phyloP scores from a whole-genome alignment of 2,329 filamentous ascomycete species.

The Talaromyces funiculosus region DNA sequence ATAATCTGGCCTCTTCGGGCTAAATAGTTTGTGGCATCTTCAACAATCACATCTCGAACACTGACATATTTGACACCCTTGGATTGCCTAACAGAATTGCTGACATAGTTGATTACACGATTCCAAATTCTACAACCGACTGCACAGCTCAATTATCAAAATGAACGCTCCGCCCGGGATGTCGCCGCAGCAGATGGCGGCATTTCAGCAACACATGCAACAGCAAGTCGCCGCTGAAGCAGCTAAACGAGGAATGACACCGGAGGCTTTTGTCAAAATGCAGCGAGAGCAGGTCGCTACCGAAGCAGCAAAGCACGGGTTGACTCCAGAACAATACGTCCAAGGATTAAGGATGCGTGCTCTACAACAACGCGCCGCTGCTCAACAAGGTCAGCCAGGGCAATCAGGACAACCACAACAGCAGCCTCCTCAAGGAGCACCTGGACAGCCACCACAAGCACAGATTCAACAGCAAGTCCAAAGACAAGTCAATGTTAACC shows the following conservation, averaged over 20 bases:
- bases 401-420: constrained; percentile 16
- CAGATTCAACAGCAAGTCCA: constrained; percentile 29
- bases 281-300: constrained; percentile 42
- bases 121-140: background rate
- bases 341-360: constrained; percentile 42
- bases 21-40: constrained; percentile 2
- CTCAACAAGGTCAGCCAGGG: constrained; percentile 21
- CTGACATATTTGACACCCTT: no score
- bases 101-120: background rate
- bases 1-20: constrained; percentile 15
- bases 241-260: constrained; percentile 73
- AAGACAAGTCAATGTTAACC: constrained; percentile 45
- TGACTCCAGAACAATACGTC: constrained; percentile 49
- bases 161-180: constrained; percentile 46
- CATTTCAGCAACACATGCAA: constrained; percentile 56
- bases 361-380: constrained; percentile 40
- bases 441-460: constrained; percentile 14
- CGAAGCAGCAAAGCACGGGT: constrained; percentile 47
- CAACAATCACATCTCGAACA: background rate
- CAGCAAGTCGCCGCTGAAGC: constrained; percentile 77
- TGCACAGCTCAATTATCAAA: constrained; percentile 4
- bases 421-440: background rate
- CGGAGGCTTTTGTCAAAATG: constrained; percentile 73
- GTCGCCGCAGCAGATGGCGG: constrained; percentile 75
- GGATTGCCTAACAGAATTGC: no score